Conservation (phyloP, 768 basidiomycete species). For the Pisolithus orientalis region DNA sequence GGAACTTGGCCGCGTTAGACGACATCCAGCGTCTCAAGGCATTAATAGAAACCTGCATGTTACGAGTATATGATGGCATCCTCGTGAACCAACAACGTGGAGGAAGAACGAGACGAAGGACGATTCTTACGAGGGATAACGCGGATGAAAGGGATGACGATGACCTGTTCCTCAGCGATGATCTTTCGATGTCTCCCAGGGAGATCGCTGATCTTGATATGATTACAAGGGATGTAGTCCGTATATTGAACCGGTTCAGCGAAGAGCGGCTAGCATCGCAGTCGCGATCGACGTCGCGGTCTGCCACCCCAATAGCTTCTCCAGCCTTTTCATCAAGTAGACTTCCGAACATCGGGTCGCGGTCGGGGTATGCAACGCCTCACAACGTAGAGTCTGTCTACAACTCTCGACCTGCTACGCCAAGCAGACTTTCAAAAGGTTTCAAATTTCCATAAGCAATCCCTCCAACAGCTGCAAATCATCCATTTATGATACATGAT, state of each 20-base stretch:
- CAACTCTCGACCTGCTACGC: slow-evolving; percentile 58
- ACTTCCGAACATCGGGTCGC: slow-evolving; percentile 31
- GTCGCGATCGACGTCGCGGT: slow-evolving; percentile 57
- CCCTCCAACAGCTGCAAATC: neutral
- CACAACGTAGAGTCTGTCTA: slow-evolving; percentile 36
- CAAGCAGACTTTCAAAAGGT: slow-evolving; percentile 45
- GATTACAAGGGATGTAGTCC: slow-evolving; percentile 68
- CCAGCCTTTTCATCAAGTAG: slow-evolving; percentile 36
- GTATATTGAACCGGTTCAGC: slow-evolving; percentile 64
- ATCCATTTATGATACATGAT: neutral
- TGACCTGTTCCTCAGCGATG: slow-evolving; percentile 31
- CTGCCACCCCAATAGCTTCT: slow-evolving; percentile 58
- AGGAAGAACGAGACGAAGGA: slow-evolving; percentile 23
- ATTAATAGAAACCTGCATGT: slow-evolving; percentile 76
- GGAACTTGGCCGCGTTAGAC: slow-evolving; percentile 67
- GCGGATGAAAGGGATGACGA: slow-evolving; percentile 54
- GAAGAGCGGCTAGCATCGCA: slow-evolving; percentile 54
- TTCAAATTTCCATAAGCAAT: slow-evolving; percentile 22
- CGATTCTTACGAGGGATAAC: slow-evolving; percentile 35
- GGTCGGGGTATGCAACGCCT: slow-evolving; percentile 60
- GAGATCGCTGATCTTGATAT: slow-evolving; percentile 74
- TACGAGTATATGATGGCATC: slow-evolving; percentile 88
- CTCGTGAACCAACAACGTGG: slow-evolving; percentile 30
- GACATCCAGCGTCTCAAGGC: slow-evolving; percentile 77
- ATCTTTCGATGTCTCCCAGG: slow-evolving; percentile 51